Evolutionary conservation across 306 rosid genomes (phyloP).

Genomic region (Cicer pinnatifidum): DNA sequence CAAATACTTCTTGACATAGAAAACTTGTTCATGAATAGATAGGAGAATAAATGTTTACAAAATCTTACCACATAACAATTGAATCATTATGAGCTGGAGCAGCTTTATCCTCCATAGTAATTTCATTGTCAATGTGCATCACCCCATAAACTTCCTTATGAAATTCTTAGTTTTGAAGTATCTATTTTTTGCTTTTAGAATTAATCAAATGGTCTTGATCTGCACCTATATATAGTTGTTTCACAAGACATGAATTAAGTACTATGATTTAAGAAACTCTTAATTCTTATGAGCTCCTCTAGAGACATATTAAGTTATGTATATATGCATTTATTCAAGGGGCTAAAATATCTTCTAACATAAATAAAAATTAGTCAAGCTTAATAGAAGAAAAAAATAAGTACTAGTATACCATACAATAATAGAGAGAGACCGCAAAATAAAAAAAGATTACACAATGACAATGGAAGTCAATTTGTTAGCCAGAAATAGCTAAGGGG

Average conservation of each 20-base stretch:
- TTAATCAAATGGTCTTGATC: background rate
- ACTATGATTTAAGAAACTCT: slow-evolving; percentile 4
- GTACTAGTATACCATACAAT: slow-evolving; percentile 22
- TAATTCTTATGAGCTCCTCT: background rate
- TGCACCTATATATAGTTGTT: background rate
- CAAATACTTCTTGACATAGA: too few relatives aligned
- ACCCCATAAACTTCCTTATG: slow-evolving; percentile 49
- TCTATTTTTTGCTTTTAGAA: slow-evolving; percentile 4
- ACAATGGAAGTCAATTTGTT: slow-evolving; percentile 17
- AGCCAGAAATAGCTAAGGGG: slow-evolving; percentile 25
- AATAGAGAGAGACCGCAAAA: slow-evolving; percentile 8
- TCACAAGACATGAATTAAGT: slow-evolving; percentile 21
- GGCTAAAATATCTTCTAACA: background rate
- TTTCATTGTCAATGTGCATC: slow-evolving; percentile 62
- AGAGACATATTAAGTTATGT: slow-evolving; percentile 3
- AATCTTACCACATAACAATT: slow-evolving; percentile 53
- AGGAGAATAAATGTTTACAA: background rate
- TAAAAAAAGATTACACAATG: background rate
- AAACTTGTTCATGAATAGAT: background rate
- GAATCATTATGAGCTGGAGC: slow-evolving; percentile 60
- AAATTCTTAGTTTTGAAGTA: slow-evolving; percentile 13
- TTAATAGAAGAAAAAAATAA: background rate
- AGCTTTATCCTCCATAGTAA: slow-evolving; percentile 59
- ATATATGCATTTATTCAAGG: background rate
- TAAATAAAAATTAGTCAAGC: slow-evolving; percentile 17